Conservation (phyloP, 2,329 filamentous ascomycete genomes). For the Sclerotinia sclerotiorum region DNA sequence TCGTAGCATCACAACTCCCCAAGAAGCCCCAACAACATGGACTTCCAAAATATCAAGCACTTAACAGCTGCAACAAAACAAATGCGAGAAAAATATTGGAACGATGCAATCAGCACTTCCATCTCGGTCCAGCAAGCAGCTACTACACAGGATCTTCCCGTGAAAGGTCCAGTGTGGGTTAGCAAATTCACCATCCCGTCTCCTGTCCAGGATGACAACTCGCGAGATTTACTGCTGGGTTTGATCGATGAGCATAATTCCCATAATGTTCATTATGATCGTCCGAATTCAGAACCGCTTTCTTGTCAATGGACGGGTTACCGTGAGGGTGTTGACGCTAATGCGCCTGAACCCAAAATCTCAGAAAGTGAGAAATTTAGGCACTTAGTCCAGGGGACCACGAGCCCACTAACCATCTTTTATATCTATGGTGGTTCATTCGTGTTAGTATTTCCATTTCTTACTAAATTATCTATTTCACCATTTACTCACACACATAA, state of each 20-base stretch:
- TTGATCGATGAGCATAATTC: neutral
- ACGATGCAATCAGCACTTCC: neutral
- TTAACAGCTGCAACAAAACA: neutral
- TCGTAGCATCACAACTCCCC: neutral
- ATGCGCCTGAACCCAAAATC: neutral
- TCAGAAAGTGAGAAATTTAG: neutral
- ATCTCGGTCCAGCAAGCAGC: neutral
- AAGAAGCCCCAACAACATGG: neutral
- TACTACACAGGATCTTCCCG: neutral
- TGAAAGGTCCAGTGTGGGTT: neutral
- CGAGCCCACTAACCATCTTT: neutral
- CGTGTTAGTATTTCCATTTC: neutral
- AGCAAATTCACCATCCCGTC: constrained; percentile 1
- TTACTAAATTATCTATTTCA: neutral
- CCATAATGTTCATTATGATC: constrained; percentile 4
- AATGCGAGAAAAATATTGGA: constrained; percentile 1
- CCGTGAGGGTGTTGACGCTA: neutral
- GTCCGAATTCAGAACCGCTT: neutral
- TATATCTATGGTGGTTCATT: constrained; percentile 2
- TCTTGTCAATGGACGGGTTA: neutral
- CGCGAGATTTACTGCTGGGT: neutral
- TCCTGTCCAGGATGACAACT: neutral
- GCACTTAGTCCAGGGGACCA: neutral
- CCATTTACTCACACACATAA: neutral
- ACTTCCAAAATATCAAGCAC: neutral